These are phyloP conservation scores for Boletus rubropictus DNA, from an alignment of 768 basidiomycete species.

Conservation along the genomic window DNA sequence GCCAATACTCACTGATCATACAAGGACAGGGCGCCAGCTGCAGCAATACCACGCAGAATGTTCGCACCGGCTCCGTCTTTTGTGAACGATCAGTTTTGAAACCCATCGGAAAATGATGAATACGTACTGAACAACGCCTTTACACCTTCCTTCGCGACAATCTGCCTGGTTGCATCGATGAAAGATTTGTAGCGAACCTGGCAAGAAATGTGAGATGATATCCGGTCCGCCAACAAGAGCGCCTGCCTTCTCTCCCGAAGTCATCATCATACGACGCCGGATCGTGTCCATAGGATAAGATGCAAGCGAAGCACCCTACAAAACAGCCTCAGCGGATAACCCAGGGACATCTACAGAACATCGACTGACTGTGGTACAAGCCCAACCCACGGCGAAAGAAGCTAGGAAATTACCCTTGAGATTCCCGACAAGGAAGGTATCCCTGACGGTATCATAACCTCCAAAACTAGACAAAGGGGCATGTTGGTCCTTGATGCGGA, in stretches of 20 bases:
- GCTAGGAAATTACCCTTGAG: slow-evolving; percentile 37
- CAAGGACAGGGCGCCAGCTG: slow-evolving; percentile 51
- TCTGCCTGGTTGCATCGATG: slow-evolving; percentile 36
- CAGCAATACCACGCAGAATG: slow-evolving; percentile 47
- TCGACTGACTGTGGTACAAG: slow-evolving; percentile 34
- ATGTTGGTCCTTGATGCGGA: neutral
- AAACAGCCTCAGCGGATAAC: neutral
- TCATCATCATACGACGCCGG: slow-evolving; percentile 46
- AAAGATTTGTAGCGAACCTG: slow-evolving; percentile 37
- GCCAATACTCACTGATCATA: slow-evolving; percentile 46
- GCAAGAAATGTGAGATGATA: neutral
- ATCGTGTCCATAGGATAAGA: slow-evolving; percentile 44
- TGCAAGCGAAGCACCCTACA: slow-evolving; percentile 33
- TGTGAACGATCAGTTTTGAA: neutral
- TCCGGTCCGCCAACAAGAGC: neutral
- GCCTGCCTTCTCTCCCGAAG: slow-evolving; percentile 33
- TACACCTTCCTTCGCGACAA: slow-evolving; percentile 36
- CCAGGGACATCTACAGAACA: neutral
- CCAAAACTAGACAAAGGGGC: slow-evolving; percentile 32
- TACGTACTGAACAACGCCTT: slow-evolving; percentile 35
- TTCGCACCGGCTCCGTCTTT: slow-evolving; percentile 58
- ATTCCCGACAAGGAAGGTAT: slow-evolving; percentile 35
- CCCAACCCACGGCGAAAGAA: slow-evolving; percentile 39
- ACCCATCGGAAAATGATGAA: neutral
- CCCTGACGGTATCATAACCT: slow-evolving; percentile 38